phyloP scores from a whole-genome alignment of 164 flowering plant genomes.

The Platanus orientalis region DNA sequence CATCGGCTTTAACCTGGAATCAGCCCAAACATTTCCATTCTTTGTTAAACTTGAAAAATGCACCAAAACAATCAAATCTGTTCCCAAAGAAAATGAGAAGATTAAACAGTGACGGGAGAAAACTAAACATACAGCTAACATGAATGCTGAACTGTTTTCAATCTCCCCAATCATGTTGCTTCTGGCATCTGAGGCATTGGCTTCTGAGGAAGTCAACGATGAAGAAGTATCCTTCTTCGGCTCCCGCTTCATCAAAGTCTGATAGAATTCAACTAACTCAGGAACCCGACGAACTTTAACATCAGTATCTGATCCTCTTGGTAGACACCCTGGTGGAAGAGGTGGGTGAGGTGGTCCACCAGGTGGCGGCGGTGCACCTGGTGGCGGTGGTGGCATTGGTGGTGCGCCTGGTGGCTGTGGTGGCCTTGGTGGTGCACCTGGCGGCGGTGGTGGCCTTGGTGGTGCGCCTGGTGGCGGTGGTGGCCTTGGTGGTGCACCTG shows the following conservation, averaged over 20 bases:
- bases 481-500: too few relatives aligned
- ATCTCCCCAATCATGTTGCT: constrained; percentile 99
- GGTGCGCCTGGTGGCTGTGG: too few relatives aligned
- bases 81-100: neutral
- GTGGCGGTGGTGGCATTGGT: too few relatives aligned
- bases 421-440: too few relatives aligned
- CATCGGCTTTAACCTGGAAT: constrained; percentile 95
- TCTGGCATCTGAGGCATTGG: constrained; percentile 60
- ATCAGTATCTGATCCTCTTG: constrained; percentile 51
- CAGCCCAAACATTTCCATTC: constrained; percentile 8
- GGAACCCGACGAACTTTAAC: constrained; percentile 96
- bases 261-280: constrained; percentile 93
- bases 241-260: constrained; percentile 90
- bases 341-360: constrained; percentile 88
- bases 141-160: constrained; percentile 84
- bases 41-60: neutral
- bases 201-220: constrained; percentile 39
- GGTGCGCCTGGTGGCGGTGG: too few relatives aligned
- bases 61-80: neutral
- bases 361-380: constrained; percentile 62
- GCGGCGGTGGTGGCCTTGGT: too few relatives aligned
- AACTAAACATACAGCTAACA: constrained; percentile 65
- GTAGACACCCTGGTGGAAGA: constrained; percentile 75
- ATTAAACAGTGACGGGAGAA: neutral
- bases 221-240: constrained; percentile 77